Evolutionary conservation across 768 basidiomycete species (phyloP), one percentile per base, ranked within the genome.

Genomic region (Daedaleopsis nitida): DNA sequence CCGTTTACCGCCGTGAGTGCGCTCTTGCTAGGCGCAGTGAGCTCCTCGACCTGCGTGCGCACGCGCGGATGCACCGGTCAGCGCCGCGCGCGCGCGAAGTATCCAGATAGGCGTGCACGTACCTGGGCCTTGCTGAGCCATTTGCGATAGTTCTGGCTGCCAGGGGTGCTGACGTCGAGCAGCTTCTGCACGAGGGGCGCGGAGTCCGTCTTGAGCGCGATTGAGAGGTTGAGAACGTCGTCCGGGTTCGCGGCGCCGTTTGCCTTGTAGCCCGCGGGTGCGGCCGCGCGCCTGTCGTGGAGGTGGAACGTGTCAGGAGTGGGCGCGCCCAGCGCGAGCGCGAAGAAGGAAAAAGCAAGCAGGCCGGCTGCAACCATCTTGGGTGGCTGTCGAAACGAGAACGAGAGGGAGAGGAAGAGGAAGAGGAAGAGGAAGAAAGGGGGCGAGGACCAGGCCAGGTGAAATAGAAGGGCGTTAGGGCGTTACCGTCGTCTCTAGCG

Each of bases 81-180:
- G 21, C 43, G 3, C 39, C 39, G 39, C 23, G 23, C 10, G 7
- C 23, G 13, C 23, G 47, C 23, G 47, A 13, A 21, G 24, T 23
- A 47, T 47, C 6, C 11, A 0, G 23, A 19, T 17, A 21, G 34
- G 44, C 24, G 17, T 7, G 34, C 24, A 38, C 67, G 38, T 58
- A 80, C 77, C 69, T 78, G 70, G 16, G 75, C 76, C 59, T 72
- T 69, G 61, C 66, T 72, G 45, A 80, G 61, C 57, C 74, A 75
- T 62, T 76, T 71, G 24, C 77, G 73, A 64, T 75, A 80, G 24
- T 68, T 58, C 23, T 64, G 59, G 63, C 70, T 77, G 17, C 66
- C 66, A 11, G 78, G 77, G 2, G 74, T 74, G 60, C 74, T 76
- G 66, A 77, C 75, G 35, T 70, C 75, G 55, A 70, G 64, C 24